phyloP scores from a whole-genome alignment of 148 eudicot genomes.

The Rhododendron henanense region DNA sequence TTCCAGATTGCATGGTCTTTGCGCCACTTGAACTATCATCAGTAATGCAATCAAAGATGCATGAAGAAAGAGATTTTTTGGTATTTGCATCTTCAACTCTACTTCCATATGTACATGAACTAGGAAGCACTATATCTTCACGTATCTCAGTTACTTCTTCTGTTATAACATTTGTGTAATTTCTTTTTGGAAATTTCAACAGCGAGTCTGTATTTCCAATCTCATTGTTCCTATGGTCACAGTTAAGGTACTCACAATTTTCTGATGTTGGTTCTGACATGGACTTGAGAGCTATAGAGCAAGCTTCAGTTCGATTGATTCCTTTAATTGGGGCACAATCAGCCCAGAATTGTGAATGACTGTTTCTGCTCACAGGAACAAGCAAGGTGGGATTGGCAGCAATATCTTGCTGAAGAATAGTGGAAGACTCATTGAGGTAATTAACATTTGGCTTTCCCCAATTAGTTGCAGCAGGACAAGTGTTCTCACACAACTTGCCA shows the following conservation, averaged over 20 bases:
- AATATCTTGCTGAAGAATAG: neutral
- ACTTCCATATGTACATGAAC: slow-evolving; percentile 4
- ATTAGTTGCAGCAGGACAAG: neutral
- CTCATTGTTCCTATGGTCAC: neutral
- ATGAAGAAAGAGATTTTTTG: slow-evolving; percentile 21
- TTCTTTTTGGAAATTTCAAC: neutral
- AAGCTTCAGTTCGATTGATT: slow-evolving; percentile 6
- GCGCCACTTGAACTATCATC: slow-evolving; percentile 23
- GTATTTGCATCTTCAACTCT: slow-evolving; percentile 13
- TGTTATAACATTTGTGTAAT: neutral
- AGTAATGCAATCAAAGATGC: slow-evolving; percentile 21
- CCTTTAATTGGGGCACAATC: neutral
- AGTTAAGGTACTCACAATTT: neutral
- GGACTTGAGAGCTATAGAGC: neutral
- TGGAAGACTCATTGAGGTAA: neutral
- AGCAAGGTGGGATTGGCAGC: neutral
- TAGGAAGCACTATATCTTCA: neutral
- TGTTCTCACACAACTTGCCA: neutral
- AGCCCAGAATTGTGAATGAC: neutral
- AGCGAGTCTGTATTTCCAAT: neutral
- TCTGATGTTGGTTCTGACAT: neutral
- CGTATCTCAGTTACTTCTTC: slow-evolving; percentile 4
- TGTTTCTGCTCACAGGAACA: neutral
- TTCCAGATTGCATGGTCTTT: slow-evolving; percentile 35
- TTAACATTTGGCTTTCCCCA: neutral